phyloP scores from a whole-genome alignment of 2,329 filamentous ascomycete species.

The Monosporascus cannonballus region DNA sequence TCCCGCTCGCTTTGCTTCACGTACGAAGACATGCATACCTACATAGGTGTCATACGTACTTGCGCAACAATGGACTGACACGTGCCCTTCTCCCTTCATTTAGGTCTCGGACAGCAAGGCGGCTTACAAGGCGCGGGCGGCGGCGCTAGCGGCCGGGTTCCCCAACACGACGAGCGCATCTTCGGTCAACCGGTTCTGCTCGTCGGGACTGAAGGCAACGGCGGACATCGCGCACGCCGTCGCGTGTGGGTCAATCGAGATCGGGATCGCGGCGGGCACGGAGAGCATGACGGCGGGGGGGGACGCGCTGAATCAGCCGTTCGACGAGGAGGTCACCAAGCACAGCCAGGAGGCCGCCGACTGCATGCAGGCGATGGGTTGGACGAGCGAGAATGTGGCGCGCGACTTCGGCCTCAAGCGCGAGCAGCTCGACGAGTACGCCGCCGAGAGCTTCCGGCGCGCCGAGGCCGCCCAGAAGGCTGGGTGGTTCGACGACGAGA shows the following conservation, averaged over 20 bases:
- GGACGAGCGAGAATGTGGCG: conserved; percentile 94
- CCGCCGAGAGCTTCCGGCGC: conserved; percentile 79
- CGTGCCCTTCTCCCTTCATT: not conserved
- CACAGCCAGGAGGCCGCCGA: conserved; percentile 72
- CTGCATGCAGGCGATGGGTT: conserved; percentile 94
- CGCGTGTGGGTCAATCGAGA: conserved; percentile 68
- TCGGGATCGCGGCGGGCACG: conserved; percentile 82
- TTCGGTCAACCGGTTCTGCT: conserved; percentile 93
- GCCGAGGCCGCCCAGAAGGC: conserved; percentile 88
- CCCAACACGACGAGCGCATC: conserved; percentile 81
- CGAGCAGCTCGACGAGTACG: conserved; percentile 76
- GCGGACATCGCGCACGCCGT: conserved; percentile 94
- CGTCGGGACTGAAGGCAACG: conserved; percentile 88
- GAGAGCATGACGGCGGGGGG: conserved; percentile 79
- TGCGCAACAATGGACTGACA: not conserved
- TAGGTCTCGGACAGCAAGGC: conserved; percentile 80
- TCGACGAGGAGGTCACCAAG: conserved; percentile 68
- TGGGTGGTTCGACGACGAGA: conserved; percentile 91
- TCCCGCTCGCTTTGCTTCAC: not conserved
- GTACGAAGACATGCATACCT: not conserved
- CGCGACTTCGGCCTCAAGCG: conserved; percentile 81
- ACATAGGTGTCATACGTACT: not conserved
- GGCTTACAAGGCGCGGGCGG: conserved; percentile 85
- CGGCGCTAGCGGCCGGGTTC: conserved; percentile 84
- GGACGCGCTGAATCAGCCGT: conserved; percentile 64